Evolutionary conservation across 129 eudicot species (phyloP).

Genomic region (Artemisia annua): DNA sequence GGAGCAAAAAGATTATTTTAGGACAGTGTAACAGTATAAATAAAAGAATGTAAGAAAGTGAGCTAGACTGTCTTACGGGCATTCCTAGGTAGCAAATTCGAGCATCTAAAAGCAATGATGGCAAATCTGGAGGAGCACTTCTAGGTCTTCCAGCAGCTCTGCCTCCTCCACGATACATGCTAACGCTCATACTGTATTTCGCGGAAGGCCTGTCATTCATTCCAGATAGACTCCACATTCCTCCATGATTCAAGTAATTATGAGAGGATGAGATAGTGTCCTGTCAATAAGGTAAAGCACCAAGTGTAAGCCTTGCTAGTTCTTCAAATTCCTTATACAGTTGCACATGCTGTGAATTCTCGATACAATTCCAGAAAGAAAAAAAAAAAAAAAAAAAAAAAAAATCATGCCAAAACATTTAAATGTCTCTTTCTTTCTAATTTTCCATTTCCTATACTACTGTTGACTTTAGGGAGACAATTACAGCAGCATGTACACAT

Average conservation of each 20-base stretch:
- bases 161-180: slow-evolving; percentile 73
- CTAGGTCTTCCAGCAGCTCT: slow-evolving; percentile 65
- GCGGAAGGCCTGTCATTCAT: slow-evolving; percentile 50
- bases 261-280: slow-evolving; percentile 64
- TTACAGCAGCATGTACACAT: neutral
- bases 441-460: no score
- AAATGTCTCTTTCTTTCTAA: no score
- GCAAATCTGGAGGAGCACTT: slow-evolving; percentile 86
- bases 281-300: slow-evolving; percentile 36
- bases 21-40: neutral
- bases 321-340: no score
- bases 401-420: no score
- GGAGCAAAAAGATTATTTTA: slow-evolving; percentile 27
- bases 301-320: no score
- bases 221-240: slow-evolving; percentile 69
- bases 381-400: no score
- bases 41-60: neutral
- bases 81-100: slow-evolving; percentile 79
- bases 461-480: neutral
- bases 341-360: no score
- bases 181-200: slow-evolving; percentile 63
- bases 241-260: slow-evolving; percentile 67
- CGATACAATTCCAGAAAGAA: no score
- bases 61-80: slow-evolving; percentile 53
- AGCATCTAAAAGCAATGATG: slow-evolving; percentile 67